Base-by-base conservation (phyloP, 768 basidiomycete species). In the Tubosaeta brunneosetosa region DNA sequence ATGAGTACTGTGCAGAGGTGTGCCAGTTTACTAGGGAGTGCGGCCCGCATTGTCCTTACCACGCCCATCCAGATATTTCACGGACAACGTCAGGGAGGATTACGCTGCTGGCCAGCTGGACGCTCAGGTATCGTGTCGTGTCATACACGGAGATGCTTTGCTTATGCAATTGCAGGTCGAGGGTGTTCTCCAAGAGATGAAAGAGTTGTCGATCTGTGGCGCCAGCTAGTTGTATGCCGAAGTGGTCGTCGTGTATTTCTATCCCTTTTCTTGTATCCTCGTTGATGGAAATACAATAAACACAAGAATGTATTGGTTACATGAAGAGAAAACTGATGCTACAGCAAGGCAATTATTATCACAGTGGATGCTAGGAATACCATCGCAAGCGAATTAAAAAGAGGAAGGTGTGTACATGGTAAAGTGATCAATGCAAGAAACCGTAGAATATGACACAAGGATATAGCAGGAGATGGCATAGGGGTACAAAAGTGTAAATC, bases 71-170 rank as follows among this genome's bases (percentile, higher is more conserved):
- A 93, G 91, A 55, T 95, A 94, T 71, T 97, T 97, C 63, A 77
- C 82, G 3, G 92, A 97, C 45, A 85, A 74, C 56, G 91, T 95
- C 37, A 80, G 94, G 55, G 95, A 99, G 60, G 97, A 98, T 61
- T 99, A 99, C 63, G 95, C 97, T 33, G 91, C 91, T 42, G 97
- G 97, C 7, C 90, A 93, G 69, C 76, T 99, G 47, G 97, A 99
- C 68, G 86, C 90, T 37, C 94, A 98, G 79, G 91, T 86, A 63
- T 43, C 71, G 4, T 27, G 34, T 50, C 53, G 13, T 1, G 12
- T 25, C 36, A 25, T 6, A 3, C 9, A 12, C 44, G 36, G n/a
- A 41, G 26, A 22, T 9, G 43, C 8, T 14, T 51, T 29, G 41
- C 45, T 45, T 12, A 58, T 47, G 25, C 48, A 36, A 37, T 55